These are phyloP conservation scores for Quercus parvula DNA, from an alignment of 306 rosid genomes.

Conservation along the genomic window DNA sequence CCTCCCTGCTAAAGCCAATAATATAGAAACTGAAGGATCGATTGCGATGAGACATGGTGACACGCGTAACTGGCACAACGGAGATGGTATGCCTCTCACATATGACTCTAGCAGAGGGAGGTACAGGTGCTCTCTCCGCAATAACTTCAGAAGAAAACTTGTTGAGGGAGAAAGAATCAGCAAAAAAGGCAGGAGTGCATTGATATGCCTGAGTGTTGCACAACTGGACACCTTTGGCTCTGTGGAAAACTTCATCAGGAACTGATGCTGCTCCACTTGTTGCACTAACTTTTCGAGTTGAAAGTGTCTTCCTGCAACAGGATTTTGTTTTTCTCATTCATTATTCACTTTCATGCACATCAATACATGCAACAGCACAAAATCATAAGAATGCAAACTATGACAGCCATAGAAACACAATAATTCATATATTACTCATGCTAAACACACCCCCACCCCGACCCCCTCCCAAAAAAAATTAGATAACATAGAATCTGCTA, in stretches of 20 bases:
- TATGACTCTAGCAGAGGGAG: conserved; percentile 73
- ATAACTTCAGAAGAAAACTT: conserved; percentile 91
- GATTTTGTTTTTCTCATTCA: not conserved
- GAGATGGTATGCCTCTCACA: conserved; percentile 91
- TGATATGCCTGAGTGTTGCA: conserved; percentile 95
- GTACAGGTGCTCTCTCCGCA: conserved; percentile 71
- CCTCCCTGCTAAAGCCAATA: conserved; percentile 72
- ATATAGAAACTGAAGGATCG: conserved; percentile 82
- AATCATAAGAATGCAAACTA: too few species aligned
- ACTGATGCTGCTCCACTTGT: conserved; percentile 95
- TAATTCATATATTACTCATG: too few species aligned
- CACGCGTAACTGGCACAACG: conserved; percentile 81
- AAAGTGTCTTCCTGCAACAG: conserved; percentile 68
- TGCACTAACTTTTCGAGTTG: conserved; percentile 81
- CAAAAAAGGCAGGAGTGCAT: conserved; percentile 89
- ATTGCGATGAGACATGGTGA: conserved; percentile 71
- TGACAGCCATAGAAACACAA: too few species aligned
- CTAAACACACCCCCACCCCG: too few species aligned
- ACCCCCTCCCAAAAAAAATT: too few species aligned
- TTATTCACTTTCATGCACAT: conserved; percentile 2
- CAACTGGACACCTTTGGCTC: conserved; percentile 82
- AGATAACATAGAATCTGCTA: too few species aligned
- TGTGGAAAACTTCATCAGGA: conserved; percentile 87
- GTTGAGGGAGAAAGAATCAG: conserved; percentile 73
- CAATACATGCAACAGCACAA: not conserved